phyloP scores from a whole-genome alignment of 257 asterid genomes.

The Scutellaria barbata region DNA sequence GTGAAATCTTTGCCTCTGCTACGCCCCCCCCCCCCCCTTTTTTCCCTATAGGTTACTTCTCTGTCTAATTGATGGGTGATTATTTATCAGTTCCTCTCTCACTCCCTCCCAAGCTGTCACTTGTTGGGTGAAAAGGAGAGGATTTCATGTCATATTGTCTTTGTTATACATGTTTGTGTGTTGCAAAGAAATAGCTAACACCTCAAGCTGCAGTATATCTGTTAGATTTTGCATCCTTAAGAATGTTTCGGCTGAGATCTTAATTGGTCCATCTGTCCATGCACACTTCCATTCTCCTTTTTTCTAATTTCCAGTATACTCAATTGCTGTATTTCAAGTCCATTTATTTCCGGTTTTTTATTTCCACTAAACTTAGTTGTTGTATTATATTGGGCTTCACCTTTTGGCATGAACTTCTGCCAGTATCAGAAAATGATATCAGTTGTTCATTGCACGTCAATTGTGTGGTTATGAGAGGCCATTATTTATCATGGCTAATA shows the following conservation, averaged over 20 bases:
- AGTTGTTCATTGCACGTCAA: conserved; percentile 34
- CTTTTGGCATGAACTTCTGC: conserved; percentile 26
- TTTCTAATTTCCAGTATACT: conserved; percentile 14
- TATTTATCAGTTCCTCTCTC: background rate
- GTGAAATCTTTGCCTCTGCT: background rate
- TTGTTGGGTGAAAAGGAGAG: conserved; percentile 6
- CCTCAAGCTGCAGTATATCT: conserved; percentile 23
- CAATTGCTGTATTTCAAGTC: background rate
- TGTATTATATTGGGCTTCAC: background rate
- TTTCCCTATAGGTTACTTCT: background rate
- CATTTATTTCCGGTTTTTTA: conserved; percentile 21
- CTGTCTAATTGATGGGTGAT: background rate
- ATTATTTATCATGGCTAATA: conserved; percentile 22
- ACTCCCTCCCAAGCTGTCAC: background rate
- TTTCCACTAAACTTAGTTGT: conserved; percentile 1
- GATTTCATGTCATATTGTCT: conserved; percentile 4
- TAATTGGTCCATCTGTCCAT: conserved; percentile 3
- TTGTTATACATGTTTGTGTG: background rate
- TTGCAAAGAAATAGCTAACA: conserved; percentile 22
- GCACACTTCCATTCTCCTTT: conserved; percentile 7
- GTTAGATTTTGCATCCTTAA: conserved; percentile 27
- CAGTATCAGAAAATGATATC: conserved; percentile 12
- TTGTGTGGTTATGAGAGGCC: background rate
- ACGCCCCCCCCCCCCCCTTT: too few relatives aligned
- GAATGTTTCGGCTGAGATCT: conserved; percentile 18